Evolutionary conservation across 805 yeast species (phyloP).

Genomic region (Lipomyces oligophaga): DNA sequence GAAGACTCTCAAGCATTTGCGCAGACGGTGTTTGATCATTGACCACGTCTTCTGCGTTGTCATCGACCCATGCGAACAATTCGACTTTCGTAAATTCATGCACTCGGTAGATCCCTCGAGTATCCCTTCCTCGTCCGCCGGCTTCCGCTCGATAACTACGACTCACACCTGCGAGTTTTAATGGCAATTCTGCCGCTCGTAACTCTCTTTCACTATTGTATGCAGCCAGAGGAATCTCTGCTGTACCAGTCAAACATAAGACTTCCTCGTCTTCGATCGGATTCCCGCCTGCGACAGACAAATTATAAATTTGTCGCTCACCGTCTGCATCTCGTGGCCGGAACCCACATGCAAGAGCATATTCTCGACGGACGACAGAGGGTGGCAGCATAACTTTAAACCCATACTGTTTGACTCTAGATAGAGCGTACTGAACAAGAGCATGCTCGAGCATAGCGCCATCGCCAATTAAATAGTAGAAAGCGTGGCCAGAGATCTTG

Average conservation of each 20-base stretch:
- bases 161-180: slow-evolving; percentile 70
- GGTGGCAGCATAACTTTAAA: slow-evolving; percentile 79
- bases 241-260: slow-evolving; percentile 82
- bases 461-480: slow-evolving; percentile 79
- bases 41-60: slow-evolving; percentile 34
- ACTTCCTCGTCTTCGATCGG: slow-evolving; percentile 32
- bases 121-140: slow-evolving; percentile 90
- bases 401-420: slow-evolving; percentile 61
- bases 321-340: slow-evolving; percentile 84
- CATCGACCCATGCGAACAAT: slow-evolving; percentile 60
- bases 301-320: slow-evolving; percentile 77
- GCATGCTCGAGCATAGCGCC: slow-evolving; percentile 92
- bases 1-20: slow-evolving; percentile 54
- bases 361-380: slow-evolving; percentile 70
- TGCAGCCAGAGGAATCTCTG: slow-evolving; percentile 92
- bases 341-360: slow-evolving; percentile 88
- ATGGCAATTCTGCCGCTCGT: slow-evolving; percentile 45
- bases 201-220: slow-evolving; percentile 54
- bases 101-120: slow-evolving; percentile 87
- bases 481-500: slow-evolving; percentile 73
- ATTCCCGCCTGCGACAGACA: slow-evolving; percentile 43
- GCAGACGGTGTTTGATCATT: slow-evolving; percentile 11
- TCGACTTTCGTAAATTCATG: slow-evolving; percentile 97
- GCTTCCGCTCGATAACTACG: slow-evolving; percentile 94
- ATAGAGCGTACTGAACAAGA: slow-evolving; percentile 70